Evolutionary conservation across 2,329 filamentous ascomycete species (phyloP).

Genomic region (Colletotrichum karsti): DNA sequence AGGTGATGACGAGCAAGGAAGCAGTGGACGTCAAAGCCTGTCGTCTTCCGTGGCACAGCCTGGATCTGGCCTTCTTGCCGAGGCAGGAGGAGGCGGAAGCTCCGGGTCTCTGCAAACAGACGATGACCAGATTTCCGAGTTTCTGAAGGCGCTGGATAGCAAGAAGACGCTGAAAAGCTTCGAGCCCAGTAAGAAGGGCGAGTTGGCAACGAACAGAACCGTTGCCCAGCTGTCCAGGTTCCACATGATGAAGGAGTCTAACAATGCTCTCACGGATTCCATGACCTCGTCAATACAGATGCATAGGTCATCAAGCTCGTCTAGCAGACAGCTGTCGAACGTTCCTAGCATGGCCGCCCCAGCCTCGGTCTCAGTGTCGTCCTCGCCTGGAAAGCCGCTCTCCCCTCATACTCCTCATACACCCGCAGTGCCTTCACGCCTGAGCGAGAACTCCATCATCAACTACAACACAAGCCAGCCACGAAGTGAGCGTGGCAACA

Average conservation of each 20-base stretch:
- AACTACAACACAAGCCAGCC: slow-evolving; percentile 61
- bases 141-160: slow-evolving; percentile 86
- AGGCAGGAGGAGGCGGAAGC: slow-evolving; percentile 71
- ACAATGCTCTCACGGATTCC: slow-evolving; percentile 88
- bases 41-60: slow-evolving; percentile 76
- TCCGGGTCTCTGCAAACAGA: slow-evolving; percentile 77
- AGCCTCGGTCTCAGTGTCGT: slow-evolving; percentile 83
- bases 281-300: slow-evolving; percentile 90
- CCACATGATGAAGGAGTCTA: slow-evolving; percentile 88
- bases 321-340: slow-evolving; percentile 66
- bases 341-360: slow-evolving; percentile 74
- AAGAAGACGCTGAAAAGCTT: slow-evolving; percentile 89
- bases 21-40: slow-evolving; percentile 82
- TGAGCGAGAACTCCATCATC: slow-evolving; percentile 89
- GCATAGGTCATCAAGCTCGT: slow-evolving; percentile 82
- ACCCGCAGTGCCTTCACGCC: slow-evolving; percentile 90
- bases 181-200: slow-evolving; percentile 71
- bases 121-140: slow-evolving; percentile 93
- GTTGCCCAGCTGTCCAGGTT: slow-evolving; percentile 85
- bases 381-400: slow-evolving; percentile 88
- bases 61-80: slow-evolving; percentile 82
- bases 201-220: slow-evolving; percentile 77
- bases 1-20: slow-evolving; percentile 76
- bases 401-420: slow-evolving; percentile 93
- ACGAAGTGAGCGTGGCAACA: slow-evolving; percentile 34